Base-by-base conservation (phyloP, 495 filamentous ascomycete genomes). In the Daldinia vernicosa region DNA sequence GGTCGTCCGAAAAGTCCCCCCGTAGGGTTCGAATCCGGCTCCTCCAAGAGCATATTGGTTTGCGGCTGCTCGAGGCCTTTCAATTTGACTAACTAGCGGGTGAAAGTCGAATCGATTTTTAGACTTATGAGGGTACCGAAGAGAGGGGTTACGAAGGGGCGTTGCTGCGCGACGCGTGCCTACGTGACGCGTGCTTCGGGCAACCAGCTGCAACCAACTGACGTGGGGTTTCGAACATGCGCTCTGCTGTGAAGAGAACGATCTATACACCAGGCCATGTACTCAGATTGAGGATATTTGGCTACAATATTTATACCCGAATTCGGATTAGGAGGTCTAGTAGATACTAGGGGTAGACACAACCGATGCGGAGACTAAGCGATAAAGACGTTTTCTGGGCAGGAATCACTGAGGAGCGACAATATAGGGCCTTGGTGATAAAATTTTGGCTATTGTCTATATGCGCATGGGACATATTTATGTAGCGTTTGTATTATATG, bases 401-500 rank as follows among this genome's bases (percentile, higher is more conserved):
- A 1, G n/a, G n/a, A 35, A 22, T 17, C 1, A 19, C 14, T 7
- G n/a, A 22, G 8, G 28, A 55, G 19, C 30, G 5, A 55, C n/a
- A 17, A 33, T 7, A 7, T 11, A 5, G 17, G 43, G 19, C 8
- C 8, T 47, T 22, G 8, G 17, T 11, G 4, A 47, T 9, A 24
- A 8, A 8, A 12, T 47, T 35, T 45, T 45, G 1, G 14, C 6
- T 4, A 30, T 60, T 45, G 19, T 40, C 55, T 58, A 58, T n/a
- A n/a, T 19, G 15, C 30, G 22, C 15, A 45, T 45, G 17, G 24
- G 24, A 43, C 7, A 1, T 5, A 12, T 15, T 37, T 12, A 11
- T n/a, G 17, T 60, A 33, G 24, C 39, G 32, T 22, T 57, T 65
- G 61, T 51, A 66, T 69, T 65, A 40, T 69, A 57, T 26, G 37